These are phyloP conservation scores for Geotrichum klebahnii DNA, from an alignment of 1,139 yeast genomes.

Conservation along the genomic window DNA sequence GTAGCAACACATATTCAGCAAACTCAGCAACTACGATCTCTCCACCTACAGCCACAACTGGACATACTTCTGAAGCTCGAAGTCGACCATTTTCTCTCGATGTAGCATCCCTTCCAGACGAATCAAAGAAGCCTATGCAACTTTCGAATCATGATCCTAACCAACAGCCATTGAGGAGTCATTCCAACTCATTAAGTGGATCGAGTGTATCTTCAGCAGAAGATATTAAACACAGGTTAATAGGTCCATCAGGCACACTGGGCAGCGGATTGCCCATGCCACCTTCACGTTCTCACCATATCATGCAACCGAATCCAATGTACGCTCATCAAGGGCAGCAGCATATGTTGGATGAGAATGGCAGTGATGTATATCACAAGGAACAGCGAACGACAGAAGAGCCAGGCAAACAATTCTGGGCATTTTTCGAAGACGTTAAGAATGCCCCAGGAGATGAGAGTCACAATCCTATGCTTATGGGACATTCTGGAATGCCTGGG, in stretches of 20 bases:
- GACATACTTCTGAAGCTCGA: too few species aligned
- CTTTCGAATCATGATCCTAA: constrained; percentile 7
- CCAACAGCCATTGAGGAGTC: constrained; percentile 12
- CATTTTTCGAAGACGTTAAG: constrained; percentile 38
- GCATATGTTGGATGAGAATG: neutral
- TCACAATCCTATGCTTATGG: constrained; percentile 22
- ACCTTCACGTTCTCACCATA: too few species aligned
- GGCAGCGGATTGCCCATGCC: neutral
- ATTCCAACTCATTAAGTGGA: constrained; percentile 20
- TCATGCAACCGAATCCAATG: too few species aligned
- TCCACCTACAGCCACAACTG: constrained; percentile 12
- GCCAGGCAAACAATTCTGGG: constrained; percentile 39
- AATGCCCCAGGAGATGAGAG: constrained; percentile 36
- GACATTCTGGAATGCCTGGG: too few species aligned
- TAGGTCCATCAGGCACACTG: too few species aligned
- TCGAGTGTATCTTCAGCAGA: constrained; percentile 20
- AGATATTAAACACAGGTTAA: too few species aligned
- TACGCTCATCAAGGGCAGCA: too few species aligned
- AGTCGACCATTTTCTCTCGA: too few species aligned
- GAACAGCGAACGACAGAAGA: constrained; percentile 39
- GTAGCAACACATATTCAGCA: constrained; percentile 5
- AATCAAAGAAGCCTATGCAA: neutral
- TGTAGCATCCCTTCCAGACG: too few species aligned
- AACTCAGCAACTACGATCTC: too few species aligned
- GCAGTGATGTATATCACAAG: constrained; percentile 33